These are phyloP conservation scores for Cyclospora cayetanensis DNA, from an alignment of 169 alveolate genomes.

Conservation along the genomic window DNA sequence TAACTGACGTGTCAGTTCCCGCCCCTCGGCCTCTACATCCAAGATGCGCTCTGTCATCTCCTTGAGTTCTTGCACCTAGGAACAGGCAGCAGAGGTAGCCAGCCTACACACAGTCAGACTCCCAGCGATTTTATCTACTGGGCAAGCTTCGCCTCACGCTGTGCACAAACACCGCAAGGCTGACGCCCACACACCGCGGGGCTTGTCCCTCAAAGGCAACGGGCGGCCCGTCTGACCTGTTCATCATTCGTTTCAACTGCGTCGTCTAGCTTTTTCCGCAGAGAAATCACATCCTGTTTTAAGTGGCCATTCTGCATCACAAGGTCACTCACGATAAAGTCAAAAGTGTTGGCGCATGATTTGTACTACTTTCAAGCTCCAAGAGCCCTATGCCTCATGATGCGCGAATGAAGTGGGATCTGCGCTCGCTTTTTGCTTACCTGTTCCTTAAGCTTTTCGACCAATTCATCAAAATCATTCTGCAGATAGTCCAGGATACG, in stretches of 20 bases:
- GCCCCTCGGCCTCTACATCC: constrained; percentile 51
- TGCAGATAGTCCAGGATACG: constrained; percentile 57
- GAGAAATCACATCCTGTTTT: constrained; percentile 55
- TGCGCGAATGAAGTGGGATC: too few relatives aligned
- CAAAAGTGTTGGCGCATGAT: too few relatives aligned
- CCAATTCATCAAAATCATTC: constrained; percentile 51
- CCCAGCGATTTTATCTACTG: background rate
- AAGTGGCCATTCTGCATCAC: constrained; percentile 55
- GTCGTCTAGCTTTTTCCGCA: constrained; percentile 59
- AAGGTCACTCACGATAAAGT: too few relatives aligned
- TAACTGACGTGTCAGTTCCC: constrained; percentile 60
- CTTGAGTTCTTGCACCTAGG: constrained; percentile 66
- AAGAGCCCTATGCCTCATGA: too few relatives aligned
- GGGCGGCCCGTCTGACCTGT: constrained; percentile 28
- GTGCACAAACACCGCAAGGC: background rate
- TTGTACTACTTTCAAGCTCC: too few relatives aligned
- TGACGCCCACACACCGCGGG: background rate
- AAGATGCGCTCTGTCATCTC: constrained; percentile 69
- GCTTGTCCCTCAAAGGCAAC: too few relatives aligned
- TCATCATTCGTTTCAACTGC: constrained; percentile 68
- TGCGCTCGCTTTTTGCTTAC: too few relatives aligned
- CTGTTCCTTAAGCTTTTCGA: constrained; percentile 66
- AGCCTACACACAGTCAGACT: background rate
- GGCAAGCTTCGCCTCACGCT: background rate
- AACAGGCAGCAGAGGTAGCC: background rate